phyloP scores from a whole-genome alignment of 768 basidiomycete species.

The Krasilnikovozyma curviuscula region DNA sequence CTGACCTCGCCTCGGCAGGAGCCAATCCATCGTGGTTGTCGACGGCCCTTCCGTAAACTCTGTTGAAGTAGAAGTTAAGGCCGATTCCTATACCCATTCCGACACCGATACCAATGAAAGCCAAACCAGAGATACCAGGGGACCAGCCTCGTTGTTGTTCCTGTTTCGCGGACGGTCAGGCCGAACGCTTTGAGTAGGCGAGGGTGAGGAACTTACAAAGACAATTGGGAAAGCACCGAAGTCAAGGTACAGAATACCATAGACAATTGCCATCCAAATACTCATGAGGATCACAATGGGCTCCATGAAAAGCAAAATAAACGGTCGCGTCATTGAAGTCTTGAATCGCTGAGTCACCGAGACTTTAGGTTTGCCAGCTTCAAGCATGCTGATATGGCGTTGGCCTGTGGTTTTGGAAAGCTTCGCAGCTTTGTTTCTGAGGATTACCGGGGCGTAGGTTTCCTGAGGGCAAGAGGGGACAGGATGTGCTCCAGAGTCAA shows the following conservation, averaged over 20 bases:
- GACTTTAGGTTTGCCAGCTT: background rate
- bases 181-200: too few species aligned
- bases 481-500: too few species aligned
- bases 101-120: conserved; percentile 26
- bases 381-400: conserved; percentile 22
- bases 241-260: conserved; percentile 17
- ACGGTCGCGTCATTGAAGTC: conserved; percentile 31
- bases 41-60: too few species aligned
- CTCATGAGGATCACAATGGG: conserved; percentile 45
- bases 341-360: too few species aligned
- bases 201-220: conserved; percentile 24
- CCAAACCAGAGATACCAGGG: conserved; percentile 27
- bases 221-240: conserved; percentile 29
- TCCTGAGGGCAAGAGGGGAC: too few species aligned
- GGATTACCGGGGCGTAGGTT: conserved; percentile 42
- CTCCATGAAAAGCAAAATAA: conserved; percentile 43
- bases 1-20: too few species aligned
- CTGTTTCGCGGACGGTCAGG: too few species aligned
- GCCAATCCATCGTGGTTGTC: too few species aligned
- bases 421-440: conserved; percentile 33
- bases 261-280: conserved; percentile 32
- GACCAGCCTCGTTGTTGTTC: conserved; percentile 31
- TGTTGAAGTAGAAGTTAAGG: conserved; percentile 6
- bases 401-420: conserved; percentile 36
- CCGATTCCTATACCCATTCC: conserved; percentile 16